phyloP scores from a whole-genome alignment of 441 rosid genomes.

The Populus hybrid region DNA sequence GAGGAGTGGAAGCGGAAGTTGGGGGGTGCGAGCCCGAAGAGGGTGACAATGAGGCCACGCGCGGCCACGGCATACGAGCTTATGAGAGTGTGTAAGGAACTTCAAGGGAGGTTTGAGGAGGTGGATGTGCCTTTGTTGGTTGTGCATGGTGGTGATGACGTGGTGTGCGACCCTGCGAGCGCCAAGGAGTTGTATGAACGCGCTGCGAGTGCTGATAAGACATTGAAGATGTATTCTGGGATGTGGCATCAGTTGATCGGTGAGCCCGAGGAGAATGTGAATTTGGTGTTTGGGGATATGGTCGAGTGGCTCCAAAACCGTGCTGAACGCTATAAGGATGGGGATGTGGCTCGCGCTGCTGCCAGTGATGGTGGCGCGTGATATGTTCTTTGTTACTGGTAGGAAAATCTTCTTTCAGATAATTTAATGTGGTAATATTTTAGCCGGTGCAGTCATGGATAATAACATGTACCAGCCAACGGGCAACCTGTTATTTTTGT shows the following conservation, averaged over 20 bases:
- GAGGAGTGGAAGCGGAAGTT: slow-evolving; percentile 80
- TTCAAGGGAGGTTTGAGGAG: slow-evolving; percentile 77
- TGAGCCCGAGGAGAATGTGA: slow-evolving; percentile 68
- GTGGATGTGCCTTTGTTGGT: slow-evolving; percentile 76
- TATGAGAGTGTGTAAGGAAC: slow-evolving; percentile 60
- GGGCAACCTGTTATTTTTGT: too few relatives aligned
- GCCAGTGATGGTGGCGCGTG: slow-evolving; percentile 19
- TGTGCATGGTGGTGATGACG: slow-evolving; percentile 73
- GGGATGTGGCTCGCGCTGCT: neutral
- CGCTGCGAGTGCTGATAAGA: slow-evolving; percentile 72
- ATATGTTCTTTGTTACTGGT: neutral
- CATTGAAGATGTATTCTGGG: slow-evolving; percentile 62
- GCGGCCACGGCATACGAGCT: slow-evolving; percentile 86
- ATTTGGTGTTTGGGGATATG: slow-evolving; percentile 64
- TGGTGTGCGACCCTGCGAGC: slow-evolving; percentile 70
- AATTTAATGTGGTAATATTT: neutral
- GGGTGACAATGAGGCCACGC: slow-evolving; percentile 62
- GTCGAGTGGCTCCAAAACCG: slow-evolving; percentile 61
- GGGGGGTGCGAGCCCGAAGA: slow-evolving; percentile 60
- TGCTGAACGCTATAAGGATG: slow-evolving; percentile 18
- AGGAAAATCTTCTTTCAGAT: too few relatives aligned
- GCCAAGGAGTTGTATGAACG: slow-evolving; percentile 64
- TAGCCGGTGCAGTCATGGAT: too few relatives aligned
- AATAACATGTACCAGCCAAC: too few relatives aligned
- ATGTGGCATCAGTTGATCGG: slow-evolving; percentile 91